Evolutionary conservation across 2,329 filamentous ascomycete genomes (phyloP).

Genomic region (Colletotrichum siamense): DNA sequence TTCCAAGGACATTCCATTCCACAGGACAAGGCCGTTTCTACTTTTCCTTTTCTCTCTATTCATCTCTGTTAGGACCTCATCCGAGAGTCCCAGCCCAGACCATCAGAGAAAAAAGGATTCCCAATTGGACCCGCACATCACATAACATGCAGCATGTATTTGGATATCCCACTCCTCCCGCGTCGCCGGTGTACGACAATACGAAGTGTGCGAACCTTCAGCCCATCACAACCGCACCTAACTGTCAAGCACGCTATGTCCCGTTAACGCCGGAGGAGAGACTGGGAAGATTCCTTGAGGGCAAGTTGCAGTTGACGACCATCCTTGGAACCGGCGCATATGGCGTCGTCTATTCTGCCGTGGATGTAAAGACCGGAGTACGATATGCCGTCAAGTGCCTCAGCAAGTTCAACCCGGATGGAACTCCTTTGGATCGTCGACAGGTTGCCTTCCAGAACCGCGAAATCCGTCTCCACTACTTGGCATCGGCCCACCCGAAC

Average conservation of each 20-base stretch:
- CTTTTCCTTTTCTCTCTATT: constrained; percentile 28
- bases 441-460: constrained; percentile 90
- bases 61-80: constrained; percentile 16
- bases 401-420: constrained; percentile 82
- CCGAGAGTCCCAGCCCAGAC: constrained; percentile 25
- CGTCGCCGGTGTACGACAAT: constrained; percentile 60
- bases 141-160: constrained; percentile 66
- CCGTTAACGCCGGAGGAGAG: constrained; percentile 80
- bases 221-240: constrained; percentile 36
- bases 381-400: constrained; percentile 96
- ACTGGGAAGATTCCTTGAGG: constrained; percentile 82
- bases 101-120: constrained; percentile 5
- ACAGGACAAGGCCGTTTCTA: constrained; percentile 22
- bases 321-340: constrained; percentile 95
- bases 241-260: constrained; percentile 52
- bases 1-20: constrained; percentile 11
- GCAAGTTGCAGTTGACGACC: constrained; percentile 80
- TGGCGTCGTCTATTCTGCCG: constrained; percentile 91
- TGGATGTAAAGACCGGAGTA: constrained; percentile 80
- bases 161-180: constrained; percentile 64
- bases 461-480: constrained; percentile 90
- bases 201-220: constrained; percentile 49
- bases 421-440: constrained; percentile 76
- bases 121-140: constrained; percentile 33
- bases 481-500: constrained; percentile 87